Evolutionary conservation across 352 stramenopile species (phyloP), one percentile per base, ranked within the genome.

Genomic region (Phytophthora crassamura): DNA sequence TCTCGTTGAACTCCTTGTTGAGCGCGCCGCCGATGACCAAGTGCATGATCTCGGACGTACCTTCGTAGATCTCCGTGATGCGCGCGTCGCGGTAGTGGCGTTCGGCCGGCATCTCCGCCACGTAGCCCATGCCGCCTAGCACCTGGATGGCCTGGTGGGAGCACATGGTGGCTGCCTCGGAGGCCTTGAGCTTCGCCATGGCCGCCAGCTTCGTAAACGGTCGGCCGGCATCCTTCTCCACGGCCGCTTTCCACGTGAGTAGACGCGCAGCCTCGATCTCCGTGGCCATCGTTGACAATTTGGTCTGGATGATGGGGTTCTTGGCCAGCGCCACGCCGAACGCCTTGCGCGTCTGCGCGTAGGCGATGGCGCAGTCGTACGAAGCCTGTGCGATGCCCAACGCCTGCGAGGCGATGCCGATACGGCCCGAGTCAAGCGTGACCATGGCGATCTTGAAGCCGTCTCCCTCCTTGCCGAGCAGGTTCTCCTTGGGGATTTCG

Each of bases 11-110:
- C 65, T 98, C 95, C 77, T 99, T 99, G 68, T 99, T 92, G n/a
- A 99, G 87, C 38, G 95, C 88, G 12, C 86, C 84, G 6, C 90
- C 95, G 74, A 99, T 98, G 9, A 99, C 95, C 40, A 99, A 75
- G 73, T 98, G 94, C 82, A 98, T 96, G 63, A 99, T 98, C 77
- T 99, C 97, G 48, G 88, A 98, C 9, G 97, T 99, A 65, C 96
- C 96, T 74, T 99, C 97, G 67, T 99, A 99, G 70, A 99, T 99
- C 74, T 97, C 89, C 14, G 97, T 99, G 78, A 99, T 99, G 40
- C 97, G 83, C 40, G 97, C 97, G 75, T 99, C 96, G 46, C 97
- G 86, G 82, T 99, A 99, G 80, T 99, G 90, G 59, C 97, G 88
- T 64, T 99, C 97, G 0, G 96, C 97, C 12, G 97, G 97, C 96